A percentile compares a stretch with the other conserved stretches of the same genome.
Evolutionary conservation across 352 stramenopile species (phyloP).

Genomic region (Phytopythium boreale): DNA sequence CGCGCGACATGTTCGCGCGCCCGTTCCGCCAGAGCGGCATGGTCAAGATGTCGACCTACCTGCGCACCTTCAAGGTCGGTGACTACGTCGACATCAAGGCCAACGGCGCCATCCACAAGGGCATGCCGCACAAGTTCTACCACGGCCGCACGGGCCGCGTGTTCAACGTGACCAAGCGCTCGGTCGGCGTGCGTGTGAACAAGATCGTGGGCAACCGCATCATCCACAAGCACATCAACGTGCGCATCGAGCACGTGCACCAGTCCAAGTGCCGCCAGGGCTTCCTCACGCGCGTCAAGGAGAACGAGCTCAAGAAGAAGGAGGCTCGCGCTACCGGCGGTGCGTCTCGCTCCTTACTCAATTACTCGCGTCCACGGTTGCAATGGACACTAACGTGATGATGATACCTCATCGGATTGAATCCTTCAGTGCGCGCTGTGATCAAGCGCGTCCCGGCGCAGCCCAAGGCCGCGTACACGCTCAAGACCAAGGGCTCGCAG

Average conservation of each 20-base stretch:
- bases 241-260: conserved; percentile 99
- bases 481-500: conserved; percentile 86
- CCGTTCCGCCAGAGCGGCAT: conserved; percentile 97
- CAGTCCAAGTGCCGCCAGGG: conserved; percentile 98
- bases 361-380: background rate
- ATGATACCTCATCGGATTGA: background rate
- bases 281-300: conserved; percentile 97
- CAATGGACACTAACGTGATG: conserved; percentile 5
- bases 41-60: conserved; percentile 96
- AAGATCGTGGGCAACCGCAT: conserved; percentile 98
- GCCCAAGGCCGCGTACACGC: conserved; percentile 95
- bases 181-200: conserved; percentile 99
- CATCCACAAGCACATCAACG: conserved; percentile 99
- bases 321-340: conserved; percentile 89
- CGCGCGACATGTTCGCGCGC: conserved; percentile 99
- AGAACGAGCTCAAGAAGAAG: conserved; percentile 98
- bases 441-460: conserved; percentile 95
- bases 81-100: conserved; percentile 99
- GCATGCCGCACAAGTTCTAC: conserved; percentile 99
- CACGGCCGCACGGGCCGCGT: conserved; percentile 99
- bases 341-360: conserved; percentile 18
- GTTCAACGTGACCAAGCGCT: conserved; percentile 99
- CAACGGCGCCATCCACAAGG: conserved; percentile 99
- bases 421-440: conserved; percentile 63
- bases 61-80: conserved; percentile 98